Conservation (phyloP, 2,329 filamentous ascomycete species). For the Sporothrix dimorphospora region DNA sequence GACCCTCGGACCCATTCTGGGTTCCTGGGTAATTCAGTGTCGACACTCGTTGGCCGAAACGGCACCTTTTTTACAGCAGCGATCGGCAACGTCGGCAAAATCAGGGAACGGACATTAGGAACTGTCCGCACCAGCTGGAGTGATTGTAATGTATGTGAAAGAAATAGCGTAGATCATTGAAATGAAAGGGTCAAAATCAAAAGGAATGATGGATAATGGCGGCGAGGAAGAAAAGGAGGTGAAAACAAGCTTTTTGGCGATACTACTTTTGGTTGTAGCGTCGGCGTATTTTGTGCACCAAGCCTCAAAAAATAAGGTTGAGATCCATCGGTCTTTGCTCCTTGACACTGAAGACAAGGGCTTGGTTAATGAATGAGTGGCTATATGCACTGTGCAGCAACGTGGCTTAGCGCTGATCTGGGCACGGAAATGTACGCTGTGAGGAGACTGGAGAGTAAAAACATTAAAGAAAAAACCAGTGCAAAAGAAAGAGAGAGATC, state of each 20-base stretch:
- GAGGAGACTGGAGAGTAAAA: background rate
- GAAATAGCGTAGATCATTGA: background rate
- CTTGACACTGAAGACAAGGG: background rate
- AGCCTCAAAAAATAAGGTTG: background rate
- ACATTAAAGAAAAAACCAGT: too few species aligned
- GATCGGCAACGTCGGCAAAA: constrained; percentile 16
- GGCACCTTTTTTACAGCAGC: constrained; percentile 5
- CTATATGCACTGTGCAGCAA: background rate
- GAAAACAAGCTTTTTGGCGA: constrained; percentile 22
- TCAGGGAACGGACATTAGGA: background rate
- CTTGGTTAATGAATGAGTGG: background rate
- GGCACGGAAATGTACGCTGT: constrained; percentile 1
- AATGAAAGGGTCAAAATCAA: background rate
- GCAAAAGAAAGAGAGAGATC: too few species aligned
- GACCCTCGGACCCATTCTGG: background rate
- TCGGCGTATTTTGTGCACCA: background rate
- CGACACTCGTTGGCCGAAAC: constrained; percentile 15
- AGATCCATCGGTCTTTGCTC: background rate
- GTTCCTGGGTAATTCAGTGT: background rate
- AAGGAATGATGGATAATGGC: background rate
- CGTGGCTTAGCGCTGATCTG: background rate
- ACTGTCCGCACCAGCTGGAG: background rate
- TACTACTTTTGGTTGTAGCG: background rate
- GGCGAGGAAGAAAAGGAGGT: background rate
- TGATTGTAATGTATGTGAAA: background rate